Conservation (phyloP, 139 green algal species). For the Coccomyxa sp. region DNA sequence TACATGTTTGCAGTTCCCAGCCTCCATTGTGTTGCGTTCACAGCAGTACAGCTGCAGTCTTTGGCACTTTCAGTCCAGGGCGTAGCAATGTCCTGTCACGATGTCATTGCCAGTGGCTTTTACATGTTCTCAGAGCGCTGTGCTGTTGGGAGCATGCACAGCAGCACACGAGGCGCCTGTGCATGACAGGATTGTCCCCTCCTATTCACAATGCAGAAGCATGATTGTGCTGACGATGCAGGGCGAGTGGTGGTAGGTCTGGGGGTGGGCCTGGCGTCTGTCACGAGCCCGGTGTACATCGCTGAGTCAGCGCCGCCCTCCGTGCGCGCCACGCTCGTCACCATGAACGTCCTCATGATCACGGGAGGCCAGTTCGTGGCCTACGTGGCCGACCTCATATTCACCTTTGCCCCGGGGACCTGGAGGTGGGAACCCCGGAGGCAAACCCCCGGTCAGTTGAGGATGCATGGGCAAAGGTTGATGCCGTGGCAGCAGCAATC, state of each 20-base stretch:
- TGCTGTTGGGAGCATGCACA: no score
- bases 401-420: conserved; percentile 53
- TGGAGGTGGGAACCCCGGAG: conserved; percentile 55
- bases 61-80: not conserved
- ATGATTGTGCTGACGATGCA: no score
- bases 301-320: conserved; percentile 35
- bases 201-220: no score
- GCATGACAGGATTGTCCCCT: no score
- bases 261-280: conserved; percentile 52
- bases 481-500: not conserved
- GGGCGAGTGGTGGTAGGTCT: conserved; percentile 50
- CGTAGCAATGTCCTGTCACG: not conserved
- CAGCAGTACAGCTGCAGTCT: no score
- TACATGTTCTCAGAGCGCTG: not conserved
- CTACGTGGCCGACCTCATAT: conserved; percentile 56
- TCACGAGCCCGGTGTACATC: conserved; percentile 62
- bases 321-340: conserved; percentile 45
- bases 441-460: not conserved
- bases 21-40: not conserved
- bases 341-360: conserved; percentile 63
- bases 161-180: no score
- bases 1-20: not conserved
- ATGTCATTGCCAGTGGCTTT: no score
- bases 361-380: conserved; percentile 62
- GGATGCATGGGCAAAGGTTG: not conserved